Conservation (phyloP, 768 basidiomycete genomes). For the Boletus insuetus region DNA sequence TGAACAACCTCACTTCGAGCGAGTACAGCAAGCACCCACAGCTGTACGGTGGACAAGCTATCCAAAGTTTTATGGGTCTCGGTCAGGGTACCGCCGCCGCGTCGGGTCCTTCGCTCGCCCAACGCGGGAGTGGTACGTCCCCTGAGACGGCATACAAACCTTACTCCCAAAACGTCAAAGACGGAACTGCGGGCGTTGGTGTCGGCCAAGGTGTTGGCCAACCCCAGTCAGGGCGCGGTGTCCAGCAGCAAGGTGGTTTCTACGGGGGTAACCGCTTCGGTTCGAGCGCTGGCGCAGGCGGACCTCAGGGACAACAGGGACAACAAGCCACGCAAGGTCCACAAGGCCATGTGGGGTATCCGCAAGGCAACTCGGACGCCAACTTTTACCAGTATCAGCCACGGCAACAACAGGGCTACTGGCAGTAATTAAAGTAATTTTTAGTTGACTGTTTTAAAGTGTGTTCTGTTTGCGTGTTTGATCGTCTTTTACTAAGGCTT, state of each 20-base stretch:
- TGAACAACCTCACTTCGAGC: slow-evolving; percentile 38
- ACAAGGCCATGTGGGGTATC: slow-evolving; percentile 48
- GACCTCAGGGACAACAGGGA: slow-evolving; percentile 49
- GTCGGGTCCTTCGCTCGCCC: slow-evolving; percentile 46
- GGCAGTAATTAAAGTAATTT: slow-evolving; percentile 35
- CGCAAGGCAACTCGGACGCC: slow-evolving; percentile 55
- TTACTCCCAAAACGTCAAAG: slow-evolving; percentile 59
- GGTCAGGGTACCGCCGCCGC: slow-evolving; percentile 41
- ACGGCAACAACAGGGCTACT: slow-evolving; percentile 61
- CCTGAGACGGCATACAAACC: slow-evolving; percentile 78
- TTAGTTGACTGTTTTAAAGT: slow-evolving; percentile 9
- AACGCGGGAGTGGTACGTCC: slow-evolving; percentile 49
- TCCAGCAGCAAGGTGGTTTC: slow-evolving; percentile 48
- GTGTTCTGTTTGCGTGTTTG: not conserved
- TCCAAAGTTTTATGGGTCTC: slow-evolving; percentile 72
- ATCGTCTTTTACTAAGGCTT: not conserved
- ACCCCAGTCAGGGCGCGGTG: slow-evolving; percentile 41
- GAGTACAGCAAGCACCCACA: slow-evolving; percentile 47
- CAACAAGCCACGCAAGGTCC: slow-evolving; percentile 35
- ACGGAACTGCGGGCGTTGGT: slow-evolving; percentile 48
- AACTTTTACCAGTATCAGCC: slow-evolving; percentile 73
- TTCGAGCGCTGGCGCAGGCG: slow-evolving; percentile 39
- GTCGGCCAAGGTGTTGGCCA: slow-evolving; percentile 34
- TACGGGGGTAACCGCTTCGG: slow-evolving; percentile 45
- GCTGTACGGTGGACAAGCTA: slow-evolving; percentile 51